Evolutionary conservation across 2,329 filamentous ascomycete genomes (phyloP), one percentile per base, ranked within the genome.

Genomic region (Graphiopsis chlorocephala): DNA sequence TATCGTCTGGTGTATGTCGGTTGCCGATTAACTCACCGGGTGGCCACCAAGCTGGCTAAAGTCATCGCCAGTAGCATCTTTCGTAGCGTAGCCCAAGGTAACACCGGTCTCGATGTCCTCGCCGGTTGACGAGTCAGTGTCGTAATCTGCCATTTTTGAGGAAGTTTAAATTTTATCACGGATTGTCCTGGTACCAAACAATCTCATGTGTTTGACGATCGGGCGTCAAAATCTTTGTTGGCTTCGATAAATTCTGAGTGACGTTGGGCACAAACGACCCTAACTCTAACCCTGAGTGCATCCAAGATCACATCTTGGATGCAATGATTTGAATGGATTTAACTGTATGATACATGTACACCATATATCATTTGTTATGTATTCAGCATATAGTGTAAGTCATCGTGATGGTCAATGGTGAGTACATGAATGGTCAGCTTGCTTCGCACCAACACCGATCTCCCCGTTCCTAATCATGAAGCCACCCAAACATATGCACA

Each of bases 1-100:
- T 20, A 45, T 45, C 8, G 8, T 20, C 23, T 4, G 38, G 20
- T 23, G 38, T 12, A 20, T 45, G 38, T 45, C 8, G n/a, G n/a
- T 45, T 45, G n/a, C 8, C 17, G 47, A 3, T 28, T 26, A 55
- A 81, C 88, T 72, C 88, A 97, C 94, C 61, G 95, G 92, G 72
- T 83, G 84, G 63, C 95, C 95, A 69, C 95, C 95, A 12, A 99
- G 82, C 70, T 94, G 91, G 77, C 92, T 97, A 73, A 96, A 89
- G 14, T 86, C 85, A 77, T 99, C 94, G 68, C 92, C 89, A 63
- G 88, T 90, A 15, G 87, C 81, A 63, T 96, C 91, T 74, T 88
- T 88, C 1, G 91, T 90, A 3, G 92, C 91, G 77, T 96, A 99
- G 4, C 95, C 95, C 14, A 99, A 85, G 1, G 97, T 86, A 2